Percentiles rank a stretch among this genome's conserved stretches.
Evolutionary conservation across 495 filamentous ascomycete species (phyloP).

Genomic region (Neurospora hispaniola): DNA sequence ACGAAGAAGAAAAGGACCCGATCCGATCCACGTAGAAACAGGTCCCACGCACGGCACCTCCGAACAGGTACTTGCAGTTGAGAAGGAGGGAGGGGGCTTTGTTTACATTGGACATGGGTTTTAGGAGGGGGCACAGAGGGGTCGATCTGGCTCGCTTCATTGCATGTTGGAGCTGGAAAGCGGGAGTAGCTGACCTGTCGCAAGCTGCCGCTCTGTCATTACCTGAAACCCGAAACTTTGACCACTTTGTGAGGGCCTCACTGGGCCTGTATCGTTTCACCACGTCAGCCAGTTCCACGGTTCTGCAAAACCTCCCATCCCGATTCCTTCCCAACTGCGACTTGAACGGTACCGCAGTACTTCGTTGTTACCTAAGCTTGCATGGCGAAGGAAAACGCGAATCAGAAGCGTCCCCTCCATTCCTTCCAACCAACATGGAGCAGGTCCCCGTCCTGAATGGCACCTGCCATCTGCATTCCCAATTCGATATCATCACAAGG

Average conservation of each 20-base stretch:
- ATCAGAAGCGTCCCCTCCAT: background rate
- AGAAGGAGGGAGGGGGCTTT: background rate
- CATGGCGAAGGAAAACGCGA: background rate
- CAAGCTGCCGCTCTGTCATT: background rate
- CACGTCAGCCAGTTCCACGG: background rate
- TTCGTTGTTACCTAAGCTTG: background rate
- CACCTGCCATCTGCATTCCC: background rate
- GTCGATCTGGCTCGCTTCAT: background rate
- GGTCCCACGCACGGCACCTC: background rate
- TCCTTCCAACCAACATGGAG: background rate
- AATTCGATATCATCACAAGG: background rate
- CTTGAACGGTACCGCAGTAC: background rate
- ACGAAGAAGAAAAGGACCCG: background rate
- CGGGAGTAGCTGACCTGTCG: background rate
- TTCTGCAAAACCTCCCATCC: background rate
- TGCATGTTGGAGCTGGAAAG: background rate
- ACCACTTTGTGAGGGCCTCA: background rate
- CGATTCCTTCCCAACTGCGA: background rate
- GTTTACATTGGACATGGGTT: background rate
- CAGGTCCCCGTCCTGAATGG: background rate
- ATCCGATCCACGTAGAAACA: background rate
- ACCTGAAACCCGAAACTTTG: background rate
- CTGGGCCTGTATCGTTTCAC: background rate
- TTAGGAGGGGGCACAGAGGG: background rate
- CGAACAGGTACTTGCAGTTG: background rate